Evolutionary conservation across 139 green algal genomes (phyloP), one percentile per base, ranked within the genome.

Genomic region (Picochlorum sp.): DNA sequence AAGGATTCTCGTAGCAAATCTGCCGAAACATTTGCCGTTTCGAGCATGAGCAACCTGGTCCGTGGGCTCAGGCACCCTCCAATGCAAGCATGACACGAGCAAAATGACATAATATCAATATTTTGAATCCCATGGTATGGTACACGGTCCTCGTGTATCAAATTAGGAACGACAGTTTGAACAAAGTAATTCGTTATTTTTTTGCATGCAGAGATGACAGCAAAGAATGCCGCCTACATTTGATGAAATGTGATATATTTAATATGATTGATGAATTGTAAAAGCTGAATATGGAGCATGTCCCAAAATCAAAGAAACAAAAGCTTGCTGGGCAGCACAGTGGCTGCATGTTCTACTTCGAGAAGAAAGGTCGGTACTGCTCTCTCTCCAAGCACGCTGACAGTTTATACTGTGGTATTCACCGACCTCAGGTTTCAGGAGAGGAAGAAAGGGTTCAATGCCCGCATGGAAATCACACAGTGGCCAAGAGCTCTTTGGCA

Each of bases 81-180:
- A 10, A 76, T 37, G 57, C 63, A 76, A 41, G 68, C 16, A 3
- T 50, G 46, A 23, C 70, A 76, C 3, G 21, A 65, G 46, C 74
- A 73, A 5, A 59, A 9, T 23, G 26, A 41, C 34, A 41, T 41
- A 14, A 1, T 41, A 41, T 41, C 34, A 41, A 41, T 41, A 41
- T 3, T 9, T 41, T 41, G 14, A 41, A 41, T 41, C 8, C 34
- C 7, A 11, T 41, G 8, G 9, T 41, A 13, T 13, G 0, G 1
- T 13, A 41, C 3, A 41, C 8, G 34, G 34, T 41, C 8, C 34
- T 41, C 34, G 34, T 41, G 28, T 1, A 30, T 30, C 28, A 1
- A 30, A 30, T 30, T 30, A 4, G 26, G 6, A 30, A 41, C 34
- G 7, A 9, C 7, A 41, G 34, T 41, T 41, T 41, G 34, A 41